Percentiles rank a stretch among this genome's conserved stretches.
Conservation (phyloP, 2,329 filamentous ascomycete genomes). For the Fusarium xyrophilum region DNA sequence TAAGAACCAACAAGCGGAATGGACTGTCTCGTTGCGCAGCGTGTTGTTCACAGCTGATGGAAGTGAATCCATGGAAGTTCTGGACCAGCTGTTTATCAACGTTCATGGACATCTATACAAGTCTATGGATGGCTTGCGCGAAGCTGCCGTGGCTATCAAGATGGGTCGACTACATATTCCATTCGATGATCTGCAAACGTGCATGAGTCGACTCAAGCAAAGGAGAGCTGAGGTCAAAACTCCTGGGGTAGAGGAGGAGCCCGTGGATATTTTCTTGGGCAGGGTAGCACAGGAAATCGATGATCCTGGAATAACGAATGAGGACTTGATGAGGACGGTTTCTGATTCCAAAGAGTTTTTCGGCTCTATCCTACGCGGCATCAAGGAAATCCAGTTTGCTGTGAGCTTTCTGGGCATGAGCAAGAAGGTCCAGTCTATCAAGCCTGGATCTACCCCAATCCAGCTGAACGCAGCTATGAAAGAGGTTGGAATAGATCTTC, state of each 20-base stretch:
- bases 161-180: conserved; percentile 89
- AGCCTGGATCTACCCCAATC: conserved; percentile 72
- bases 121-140: conserved; percentile 83
- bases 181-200: conserved; percentile 80
- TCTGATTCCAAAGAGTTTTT: conserved; percentile 93
- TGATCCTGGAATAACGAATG: conserved; percentile 68
- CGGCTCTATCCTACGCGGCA: conserved; percentile 85
- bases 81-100: conserved; percentile 88
- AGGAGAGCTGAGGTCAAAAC: conserved; percentile 48
- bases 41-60: conserved; percentile 88
- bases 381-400: conserved; percentile 96
- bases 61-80: conserved; percentile 81
- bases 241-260: conserved; percentile 53
- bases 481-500: conserved; percentile 90
- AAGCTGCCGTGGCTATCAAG: conserved; percentile 90
- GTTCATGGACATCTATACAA: conserved; percentile 90
- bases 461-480: conserved; percentile 92
- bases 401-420: conserved; percentile 89
- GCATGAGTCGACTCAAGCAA: conserved; percentile 63
- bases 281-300: conserved; percentile 79
- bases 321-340: conserved; percentile 79
- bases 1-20: conserved; percentile 78
- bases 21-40: conserved; percentile 86
- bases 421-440: conserved; percentile 75
- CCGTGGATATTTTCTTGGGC: conserved; percentile 69